A percentile compares a stretch with the other conserved stretches of the same genome.
Evolutionary conservation across 371 early-diverging fungal genomes (phyloP).

Genomic region (Mucor velutinosus): DNA sequence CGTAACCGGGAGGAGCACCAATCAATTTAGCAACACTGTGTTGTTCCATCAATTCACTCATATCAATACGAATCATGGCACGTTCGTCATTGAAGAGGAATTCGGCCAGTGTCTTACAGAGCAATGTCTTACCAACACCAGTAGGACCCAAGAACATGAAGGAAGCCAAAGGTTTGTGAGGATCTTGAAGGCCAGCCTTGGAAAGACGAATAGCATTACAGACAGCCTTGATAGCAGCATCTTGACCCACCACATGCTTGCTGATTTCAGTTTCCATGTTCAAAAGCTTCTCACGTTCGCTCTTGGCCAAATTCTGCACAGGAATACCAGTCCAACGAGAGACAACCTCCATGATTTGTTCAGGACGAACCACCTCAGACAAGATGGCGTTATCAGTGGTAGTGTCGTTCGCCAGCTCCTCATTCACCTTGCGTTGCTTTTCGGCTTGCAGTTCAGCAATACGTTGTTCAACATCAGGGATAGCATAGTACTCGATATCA

Average conservation of each 20-base stretch:
- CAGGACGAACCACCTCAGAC: slow-evolving; percentile 84
- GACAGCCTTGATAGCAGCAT: slow-evolving; percentile 78
- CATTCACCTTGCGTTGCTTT: slow-evolving; percentile 61
- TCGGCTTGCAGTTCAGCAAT: slow-evolving; percentile 61
- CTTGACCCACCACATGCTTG: slow-evolving; percentile 86
- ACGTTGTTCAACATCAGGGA: slow-evolving; percentile 78
- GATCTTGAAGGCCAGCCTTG: slow-evolving; percentile 82
- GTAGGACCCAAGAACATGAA: slow-evolving; percentile 95
- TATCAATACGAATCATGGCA: slow-evolving; percentile 88
- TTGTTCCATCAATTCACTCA: slow-evolving; percentile 90
- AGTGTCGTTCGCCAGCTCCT: slow-evolving; percentile 48
- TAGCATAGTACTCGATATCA: slow-evolving; percentile 88
- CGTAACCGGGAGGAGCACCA: slow-evolving; percentile 91
- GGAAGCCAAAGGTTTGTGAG: slow-evolving; percentile 84
- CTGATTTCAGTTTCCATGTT: slow-evolving; percentile 76
- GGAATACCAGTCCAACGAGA: slow-evolving; percentile 92
- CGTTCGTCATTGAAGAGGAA: slow-evolving; percentile 88
- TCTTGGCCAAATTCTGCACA: slow-evolving; percentile 73
- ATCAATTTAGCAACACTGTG: slow-evolving; percentile 84
- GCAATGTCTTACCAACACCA: slow-evolving; percentile 83
- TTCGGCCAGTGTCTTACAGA: slow-evolving; percentile 88
- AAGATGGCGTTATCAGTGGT: slow-evolving; percentile 48
- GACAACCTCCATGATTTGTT: slow-evolving; percentile 88
- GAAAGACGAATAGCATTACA: slow-evolving; percentile 73
- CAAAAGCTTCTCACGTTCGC: slow-evolving; percentile 82